Conservation (phyloP, 2,329 filamentous ascomycete species). For the Beauveria sp. region DNA sequence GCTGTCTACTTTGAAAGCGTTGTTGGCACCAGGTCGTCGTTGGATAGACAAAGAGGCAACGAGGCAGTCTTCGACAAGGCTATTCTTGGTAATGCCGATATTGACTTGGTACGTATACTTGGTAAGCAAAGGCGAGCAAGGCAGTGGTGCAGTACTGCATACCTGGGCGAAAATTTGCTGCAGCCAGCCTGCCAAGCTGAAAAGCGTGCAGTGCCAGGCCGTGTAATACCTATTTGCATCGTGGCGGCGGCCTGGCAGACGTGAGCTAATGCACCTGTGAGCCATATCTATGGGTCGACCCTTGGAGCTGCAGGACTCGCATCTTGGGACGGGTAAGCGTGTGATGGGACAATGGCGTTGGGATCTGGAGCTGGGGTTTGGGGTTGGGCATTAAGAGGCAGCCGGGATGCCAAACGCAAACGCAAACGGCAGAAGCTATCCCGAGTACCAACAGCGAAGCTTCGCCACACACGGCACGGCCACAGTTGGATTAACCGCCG, state of each 20-base stretch:
- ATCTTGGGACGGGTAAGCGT: slow-evolving; percentile 7
- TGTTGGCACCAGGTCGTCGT: not conserved
- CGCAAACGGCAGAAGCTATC: slow-evolving; percentile 1
- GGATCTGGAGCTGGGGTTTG: slow-evolving; percentile 14
- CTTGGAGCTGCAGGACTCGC: slow-evolving; percentile 12
- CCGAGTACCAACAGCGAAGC: slow-evolving; percentile 16
- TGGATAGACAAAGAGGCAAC: not conserved
- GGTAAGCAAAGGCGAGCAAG: not conserved
- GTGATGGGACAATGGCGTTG: slow-evolving; percentile 12
- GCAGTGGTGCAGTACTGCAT: not conserved
- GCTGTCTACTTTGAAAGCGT: not conserved
- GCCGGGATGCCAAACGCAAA: not conserved
- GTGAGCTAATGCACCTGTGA: not conserved
- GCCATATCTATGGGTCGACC: not conserved
- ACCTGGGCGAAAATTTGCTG: not conserved
- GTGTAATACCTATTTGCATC: not conserved
- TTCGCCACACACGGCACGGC: slow-evolving; percentile 29
- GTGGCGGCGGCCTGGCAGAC: not conserved
- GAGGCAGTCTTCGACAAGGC: not conserved
- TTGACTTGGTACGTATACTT: not conserved
- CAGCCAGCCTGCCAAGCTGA: slow-evolving; percentile 5
- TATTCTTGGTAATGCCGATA: slow-evolving; percentile 1
- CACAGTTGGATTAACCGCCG: slow-evolving; percentile 13
- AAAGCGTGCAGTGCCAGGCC: not conserved
- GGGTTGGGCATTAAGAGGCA: slow-evolving; percentile 10